phyloP scores from a whole-genome alignment of 1,139 yeast genomes.

The Yamadazyma triangularis region DNA sequence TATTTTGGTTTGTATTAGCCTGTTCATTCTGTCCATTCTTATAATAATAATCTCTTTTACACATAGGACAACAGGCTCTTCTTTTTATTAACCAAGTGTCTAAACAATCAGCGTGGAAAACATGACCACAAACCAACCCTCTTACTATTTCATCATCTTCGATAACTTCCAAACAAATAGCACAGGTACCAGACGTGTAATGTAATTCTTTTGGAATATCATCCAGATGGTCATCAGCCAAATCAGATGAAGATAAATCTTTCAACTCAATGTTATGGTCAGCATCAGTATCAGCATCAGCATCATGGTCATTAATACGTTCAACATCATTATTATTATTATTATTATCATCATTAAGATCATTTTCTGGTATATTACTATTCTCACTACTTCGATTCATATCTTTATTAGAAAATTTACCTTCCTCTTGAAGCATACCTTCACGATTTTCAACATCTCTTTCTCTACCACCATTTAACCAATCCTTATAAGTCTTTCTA shows the following conservation, averaged over 20 bases:
- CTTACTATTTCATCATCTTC: slow-evolving; percentile 64
- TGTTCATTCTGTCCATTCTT: slow-evolving; percentile 17
- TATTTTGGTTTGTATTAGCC: neutral
- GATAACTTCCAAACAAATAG: slow-evolving; percentile 69
- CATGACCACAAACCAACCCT: slow-evolving; percentile 79
- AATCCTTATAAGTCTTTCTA: slow-evolving; percentile 51
- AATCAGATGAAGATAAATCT: slow-evolving; percentile 2
- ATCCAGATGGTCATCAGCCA: neutral
- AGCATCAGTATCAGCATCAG: neutral
- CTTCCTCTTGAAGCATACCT: slow-evolving; percentile 34
- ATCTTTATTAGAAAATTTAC: slow-evolving; percentile 10
- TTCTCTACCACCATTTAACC: slow-evolving; percentile 58
- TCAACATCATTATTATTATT: neutral
- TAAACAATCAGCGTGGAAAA: slow-evolving; percentile 73
- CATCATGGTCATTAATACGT: no score
- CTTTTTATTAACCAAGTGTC: slow-evolving; percentile 80
- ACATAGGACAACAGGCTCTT: slow-evolving; percentile 81
- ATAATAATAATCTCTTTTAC: slow-evolving; percentile 67
- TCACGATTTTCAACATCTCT: slow-evolving; percentile 30
- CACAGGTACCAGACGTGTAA: slow-evolving; percentile 72
- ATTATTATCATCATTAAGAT: slow-evolving; percentile 1
- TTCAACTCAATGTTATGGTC: slow-evolving; percentile 1
- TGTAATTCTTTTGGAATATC: slow-evolving; percentile 32
- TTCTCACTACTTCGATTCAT: slow-evolving; percentile 5
- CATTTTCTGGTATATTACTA: slow-evolving; percentile 12